A percentile compares a stretch with the other conserved stretches of the same genome.
Evolutionary conservation across 2,329 filamentous ascomycete species (phyloP).

Genomic region (Monosporascus sp.): DNA sequence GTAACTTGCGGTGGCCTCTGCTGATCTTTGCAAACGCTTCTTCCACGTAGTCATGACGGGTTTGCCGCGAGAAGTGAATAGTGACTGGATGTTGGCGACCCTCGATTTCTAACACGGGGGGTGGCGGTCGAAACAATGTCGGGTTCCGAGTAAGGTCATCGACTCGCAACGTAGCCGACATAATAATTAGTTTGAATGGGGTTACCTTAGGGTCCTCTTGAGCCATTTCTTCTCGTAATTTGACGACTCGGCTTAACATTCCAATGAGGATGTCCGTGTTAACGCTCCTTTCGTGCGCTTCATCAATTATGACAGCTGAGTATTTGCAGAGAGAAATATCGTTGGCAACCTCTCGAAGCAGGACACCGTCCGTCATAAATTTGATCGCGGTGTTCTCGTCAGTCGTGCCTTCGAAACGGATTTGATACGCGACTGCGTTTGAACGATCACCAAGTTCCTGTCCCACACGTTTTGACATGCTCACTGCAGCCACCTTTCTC

Average conservation of each 20-base stretch:
- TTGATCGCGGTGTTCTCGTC: conserved; percentile 82
- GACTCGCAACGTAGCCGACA: conserved; percentile 92
- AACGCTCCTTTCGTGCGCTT: conserved; percentile 93
- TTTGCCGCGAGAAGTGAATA: conserved; percentile 79
- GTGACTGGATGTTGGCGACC: conserved; percentile 90
- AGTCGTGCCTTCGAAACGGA: conserved; percentile 86
- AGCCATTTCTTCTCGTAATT: conserved; percentile 70
- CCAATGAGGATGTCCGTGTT: conserved; percentile 98
- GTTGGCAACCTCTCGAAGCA: conserved; percentile 84
- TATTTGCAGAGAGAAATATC: conserved; percentile 88
- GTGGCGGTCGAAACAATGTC: conserved; percentile 69
- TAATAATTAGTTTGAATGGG: conserved; percentile 90
- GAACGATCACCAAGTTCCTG: conserved; percentile 77
- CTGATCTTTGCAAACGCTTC: conserved; percentile 85
- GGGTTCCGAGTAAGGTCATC: conserved; percentile 85
- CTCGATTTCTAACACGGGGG: conserved; percentile 83
- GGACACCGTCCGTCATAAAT: conserved; percentile 98
- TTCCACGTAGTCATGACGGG: conserved; percentile 81
- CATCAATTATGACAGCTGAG: conserved; percentile 89
- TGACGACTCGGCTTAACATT: conserved; percentile 90
- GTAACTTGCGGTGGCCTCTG: conserved; percentile 82
- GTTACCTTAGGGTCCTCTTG: conserved; percentile 65
- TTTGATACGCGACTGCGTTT: conserved; percentile 83
- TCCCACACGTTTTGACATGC: conserved; percentile 88
- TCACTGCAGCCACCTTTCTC: conserved; percentile 88